Conservation (phyloP, 805 yeast species). For the Myxozyma neotropica region DNA sequence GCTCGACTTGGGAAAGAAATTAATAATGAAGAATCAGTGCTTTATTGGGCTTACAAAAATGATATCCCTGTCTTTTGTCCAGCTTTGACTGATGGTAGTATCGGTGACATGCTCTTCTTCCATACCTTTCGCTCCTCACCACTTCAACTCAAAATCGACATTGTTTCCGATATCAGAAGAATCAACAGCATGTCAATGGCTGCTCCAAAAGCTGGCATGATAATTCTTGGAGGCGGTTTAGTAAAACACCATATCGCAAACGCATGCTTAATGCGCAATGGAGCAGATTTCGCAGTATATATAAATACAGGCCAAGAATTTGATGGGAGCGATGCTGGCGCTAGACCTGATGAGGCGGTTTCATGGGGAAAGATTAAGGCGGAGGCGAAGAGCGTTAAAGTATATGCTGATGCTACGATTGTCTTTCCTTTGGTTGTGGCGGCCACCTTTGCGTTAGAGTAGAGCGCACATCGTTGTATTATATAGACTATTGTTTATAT, state of each 20-base stretch:
- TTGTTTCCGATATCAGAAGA: constrained; percentile 89
- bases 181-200: constrained; percentile 95
- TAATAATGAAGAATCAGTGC: constrained; percentile 87
- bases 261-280: constrained; percentile 98
- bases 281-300: constrained; percentile 97
- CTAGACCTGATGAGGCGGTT: constrained; percentile 98
- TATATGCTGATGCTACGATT: constrained; percentile 91
- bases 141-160: constrained; percentile 82
- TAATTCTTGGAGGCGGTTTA: constrained; percentile 93
- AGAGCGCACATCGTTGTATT: neutral
- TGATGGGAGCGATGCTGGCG: constrained; percentile 99
- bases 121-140: constrained; percentile 96
- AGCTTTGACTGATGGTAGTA: constrained; percentile 95
- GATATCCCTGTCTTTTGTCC: constrained; percentile 97
- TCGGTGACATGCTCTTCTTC: constrained; percentile 98
- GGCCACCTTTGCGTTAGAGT: constrained; percentile 73
- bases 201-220: constrained; percentile 93
- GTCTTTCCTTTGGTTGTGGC: constrained; percentile 97
- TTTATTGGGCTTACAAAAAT: constrained; percentile 98
- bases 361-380: constrained; percentile 99
- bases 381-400: constrained; percentile 87
- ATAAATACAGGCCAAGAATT: constrained; percentile 98
- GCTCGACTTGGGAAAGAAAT: constrained; percentile 95
- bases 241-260: constrained; percentile 97
- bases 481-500: neutral